Evolutionary conservation across 768 basidiomycete species (phyloP), one percentile per base, ranked within the genome.

Genomic region (Termitomyces sp.): DNA sequence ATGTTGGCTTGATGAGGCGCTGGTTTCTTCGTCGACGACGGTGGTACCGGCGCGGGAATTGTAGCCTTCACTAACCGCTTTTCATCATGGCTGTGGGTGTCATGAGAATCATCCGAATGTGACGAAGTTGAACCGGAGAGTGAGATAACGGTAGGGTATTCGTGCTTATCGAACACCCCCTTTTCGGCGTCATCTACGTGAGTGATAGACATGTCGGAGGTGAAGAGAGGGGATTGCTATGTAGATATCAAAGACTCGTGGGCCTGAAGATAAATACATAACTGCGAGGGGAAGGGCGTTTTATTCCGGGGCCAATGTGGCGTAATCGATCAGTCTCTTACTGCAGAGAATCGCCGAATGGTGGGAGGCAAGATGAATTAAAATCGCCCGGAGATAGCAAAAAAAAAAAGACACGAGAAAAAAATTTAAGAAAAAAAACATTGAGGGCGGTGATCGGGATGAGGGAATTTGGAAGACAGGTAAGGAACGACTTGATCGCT

Each of bases 1-100:
- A 78, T 77, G 38, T 80, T 78, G 35, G 70, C 72, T 67, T 78
- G 77, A 66, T 69, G 72, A 65, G 60, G 60, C 61, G 43, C 60
- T 35, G 59, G 51, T 57, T 61, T 66, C 57, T 57, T 66, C 61
- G 43, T 64, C 53, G 61, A 48, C 36, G 46, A 51, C 52, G 43
- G 56, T 32, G 59, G 61, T 56, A 55, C 57, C 36, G 52, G 41
- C 24, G 56, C 57, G 3, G 53, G 58, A 33, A 46, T 36, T 10
- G 54, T 20, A 8, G 61, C 51, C 11, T 47, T 44, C 13, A 28
- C 46, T 26, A n/a, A 33, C 35, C 10, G 44, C 28, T 58, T 48
- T 13, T 56, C 33, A 26, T 32, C 44, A 32, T 13, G 33, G 32
- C 33, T 24, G 7, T 40, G 38, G 41, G 45, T 20, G 14, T 32